A percentile compares a stretch with the other conserved stretches of the same genome.
Conservation (phyloP, 345 rosid species). For the Carallia brachiata region DNA sequence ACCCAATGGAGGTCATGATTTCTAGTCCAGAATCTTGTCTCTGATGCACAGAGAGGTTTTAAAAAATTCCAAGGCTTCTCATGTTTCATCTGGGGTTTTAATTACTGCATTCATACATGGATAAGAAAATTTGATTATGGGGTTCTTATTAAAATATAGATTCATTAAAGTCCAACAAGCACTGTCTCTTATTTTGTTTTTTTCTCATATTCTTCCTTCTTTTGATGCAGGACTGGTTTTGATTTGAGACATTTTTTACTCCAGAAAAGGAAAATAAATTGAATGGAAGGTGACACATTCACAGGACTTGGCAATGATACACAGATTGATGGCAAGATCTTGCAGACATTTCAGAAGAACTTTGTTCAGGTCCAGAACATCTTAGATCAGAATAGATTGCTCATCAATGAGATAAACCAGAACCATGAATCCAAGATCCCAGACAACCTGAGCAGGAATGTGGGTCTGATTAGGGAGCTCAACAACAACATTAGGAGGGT, state of each 20-base stretch:
- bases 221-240: conserved; percentile 21
- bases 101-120: conserved; percentile 7
- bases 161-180: background rate
- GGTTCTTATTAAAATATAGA: background rate
- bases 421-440: conserved; percentile 76
- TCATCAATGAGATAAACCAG: conserved; percentile 75
- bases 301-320: conserved; percentile 51
- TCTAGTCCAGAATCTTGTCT: conserved; percentile 37
- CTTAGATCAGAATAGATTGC: conserved; percentile 65
- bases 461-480: conserved; percentile 74
- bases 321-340: conserved; percentile 52
- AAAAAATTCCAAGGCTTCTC: conserved; percentile 27
- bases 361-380: conserved; percentile 70
- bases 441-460: conserved; percentile 63
- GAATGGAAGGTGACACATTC: conserved; percentile 65
- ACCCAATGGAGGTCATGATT: conserved; percentile 41
- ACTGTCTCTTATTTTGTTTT: conserved; percentile 10
- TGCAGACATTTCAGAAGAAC: conserved; percentile 67
- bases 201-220: conserved; percentile 9
- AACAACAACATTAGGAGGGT: conserved; percentile 78
- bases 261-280: background rate
- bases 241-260: conserved; percentile 19
- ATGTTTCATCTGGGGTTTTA: conserved; percentile 20
- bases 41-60: conserved; percentile 28
- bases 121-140: conserved; percentile 16